phyloP scores from a whole-genome alignment of 805 yeast species.

The Brettanomyces sp. region DNA sequence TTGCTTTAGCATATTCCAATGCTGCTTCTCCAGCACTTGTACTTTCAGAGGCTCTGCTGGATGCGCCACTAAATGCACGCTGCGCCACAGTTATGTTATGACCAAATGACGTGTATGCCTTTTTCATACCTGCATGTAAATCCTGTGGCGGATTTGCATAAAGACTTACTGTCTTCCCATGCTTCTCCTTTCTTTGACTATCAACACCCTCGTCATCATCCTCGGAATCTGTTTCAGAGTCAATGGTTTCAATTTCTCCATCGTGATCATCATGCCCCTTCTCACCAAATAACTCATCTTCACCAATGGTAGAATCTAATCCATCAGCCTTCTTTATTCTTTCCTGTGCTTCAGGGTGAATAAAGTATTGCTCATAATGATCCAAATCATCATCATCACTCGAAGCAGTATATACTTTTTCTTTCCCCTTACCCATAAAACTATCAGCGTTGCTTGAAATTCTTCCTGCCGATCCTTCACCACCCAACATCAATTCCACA shows the following conservation, averaged over 20 bases:
- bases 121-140: constrained; percentile 59
- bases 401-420: neutral
- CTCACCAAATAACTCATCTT: constrained; percentile 11
- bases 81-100: constrained; percentile 58
- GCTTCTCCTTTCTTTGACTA: constrained; percentile 13
- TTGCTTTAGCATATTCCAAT: constrained; percentile 56
- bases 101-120: constrained; percentile 69
- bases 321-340: constrained; percentile 11
- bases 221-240: constrained; percentile 11
- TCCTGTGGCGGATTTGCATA: constrained; percentile 79
- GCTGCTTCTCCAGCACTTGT: constrained; percentile 62
- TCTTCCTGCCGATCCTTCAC: constrained; percentile 46
- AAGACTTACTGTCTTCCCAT: constrained; percentile 44
- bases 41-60: constrained; percentile 52
- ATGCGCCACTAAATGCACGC: constrained; percentile 50
- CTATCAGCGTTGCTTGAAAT: constrained; percentile 9
- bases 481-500: constrained; percentile 73
- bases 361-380: too few relatives aligned
- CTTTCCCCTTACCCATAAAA: neutral
- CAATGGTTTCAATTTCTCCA: constrained; percentile 9
- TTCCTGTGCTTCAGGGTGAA: neutral
- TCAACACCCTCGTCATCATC: constrained; percentile 10
- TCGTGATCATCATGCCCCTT: constrained; percentile 20
- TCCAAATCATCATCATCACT: constrained; percentile 3
- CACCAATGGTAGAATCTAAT: constrained; percentile 20